Evolutionary conservation across 306 rosid species (phyloP).

Genomic region (Canavalia gladiata): DNA sequence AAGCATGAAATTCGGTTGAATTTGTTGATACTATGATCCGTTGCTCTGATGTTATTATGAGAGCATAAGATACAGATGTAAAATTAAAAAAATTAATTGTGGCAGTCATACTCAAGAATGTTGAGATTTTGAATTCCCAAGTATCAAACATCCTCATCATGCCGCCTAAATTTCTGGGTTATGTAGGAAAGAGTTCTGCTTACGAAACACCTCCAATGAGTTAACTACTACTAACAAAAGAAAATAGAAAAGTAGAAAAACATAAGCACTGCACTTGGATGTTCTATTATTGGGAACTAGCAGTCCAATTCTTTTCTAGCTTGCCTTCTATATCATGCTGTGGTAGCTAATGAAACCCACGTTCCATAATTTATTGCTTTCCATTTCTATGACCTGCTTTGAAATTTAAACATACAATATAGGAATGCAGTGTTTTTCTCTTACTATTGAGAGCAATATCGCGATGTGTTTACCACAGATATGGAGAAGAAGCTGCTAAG

Average conservation of each 20-base stretch:
- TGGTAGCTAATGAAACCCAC: background rate
- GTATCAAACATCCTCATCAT: background rate
- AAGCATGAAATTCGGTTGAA: conserved; percentile 25
- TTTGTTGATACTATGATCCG: conserved; percentile 16
- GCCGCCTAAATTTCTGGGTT: background rate
- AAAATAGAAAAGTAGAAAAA: conserved; percentile 13
- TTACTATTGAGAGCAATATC: conserved; percentile 21
- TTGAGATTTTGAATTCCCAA: conserved; percentile 18
- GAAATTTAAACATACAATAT: conserved; percentile 32
- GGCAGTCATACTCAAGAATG: background rate
- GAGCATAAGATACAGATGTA: background rate
- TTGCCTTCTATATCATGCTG: background rate
- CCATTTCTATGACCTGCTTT: background rate
- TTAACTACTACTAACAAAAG: background rate
- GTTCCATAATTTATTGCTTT: background rate
- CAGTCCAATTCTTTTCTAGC: background rate
- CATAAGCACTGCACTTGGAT: conserved; percentile 1
- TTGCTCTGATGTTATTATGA: conserved; percentile 7
- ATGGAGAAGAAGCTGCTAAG: conserved; percentile 90
- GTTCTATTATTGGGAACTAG: background rate
- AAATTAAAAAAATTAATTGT: background rate
- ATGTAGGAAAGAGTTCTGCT: background rate
- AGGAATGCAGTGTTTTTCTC: background rate
- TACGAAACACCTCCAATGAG: background rate
- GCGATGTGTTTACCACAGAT: conserved; percentile 58